These are phyloP conservation scores for Leptographium procerum DNA, from an alignment of 2,329 filamentous ascomycete species.

Conservation along the genomic window DNA sequence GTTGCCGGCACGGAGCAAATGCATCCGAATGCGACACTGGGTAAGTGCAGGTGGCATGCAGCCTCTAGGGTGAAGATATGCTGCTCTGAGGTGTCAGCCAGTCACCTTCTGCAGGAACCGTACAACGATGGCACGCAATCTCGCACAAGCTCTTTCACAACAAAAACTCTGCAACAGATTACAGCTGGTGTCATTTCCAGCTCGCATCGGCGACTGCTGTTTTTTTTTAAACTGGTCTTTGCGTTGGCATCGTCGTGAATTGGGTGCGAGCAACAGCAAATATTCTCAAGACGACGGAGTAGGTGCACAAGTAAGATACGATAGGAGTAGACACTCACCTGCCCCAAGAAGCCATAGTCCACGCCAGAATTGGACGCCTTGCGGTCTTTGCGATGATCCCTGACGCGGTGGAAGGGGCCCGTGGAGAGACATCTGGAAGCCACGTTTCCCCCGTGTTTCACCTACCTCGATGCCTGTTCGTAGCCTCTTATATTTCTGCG, in stretches of 20 bases:
- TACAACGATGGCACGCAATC: not conserved
- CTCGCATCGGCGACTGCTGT: not conserved
- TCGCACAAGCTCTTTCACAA: not conserved
- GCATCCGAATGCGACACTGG: not conserved
- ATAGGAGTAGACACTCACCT: not conserved
- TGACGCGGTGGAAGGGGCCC: not conserved
- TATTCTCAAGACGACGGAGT: not conserved
- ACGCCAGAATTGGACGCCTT: not conserved
- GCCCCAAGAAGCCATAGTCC: not conserved
- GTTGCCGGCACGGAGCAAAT: not conserved
- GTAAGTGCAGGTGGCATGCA: not conserved
- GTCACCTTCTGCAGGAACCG: not conserved
- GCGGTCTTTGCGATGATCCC: not conserved
- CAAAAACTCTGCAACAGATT: not conserved
- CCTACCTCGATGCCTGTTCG: not conserved
- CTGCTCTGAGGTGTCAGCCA: not conserved
- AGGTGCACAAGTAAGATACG: not conserved
- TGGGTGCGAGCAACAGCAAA: too few relatives aligned
- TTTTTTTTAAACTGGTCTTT: not conserved
- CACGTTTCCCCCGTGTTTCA: not conserved
- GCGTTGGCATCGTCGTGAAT: not conserved
- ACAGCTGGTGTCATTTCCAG: not conserved
- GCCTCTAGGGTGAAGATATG: not conserved
- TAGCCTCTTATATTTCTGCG: not conserved
- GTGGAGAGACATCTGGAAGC: not conserved